Evolutionary conservation across 805 yeast species (phyloP), one percentile per base, ranked within the genome.

Genomic region (Candida jianshihensis): DNA sequence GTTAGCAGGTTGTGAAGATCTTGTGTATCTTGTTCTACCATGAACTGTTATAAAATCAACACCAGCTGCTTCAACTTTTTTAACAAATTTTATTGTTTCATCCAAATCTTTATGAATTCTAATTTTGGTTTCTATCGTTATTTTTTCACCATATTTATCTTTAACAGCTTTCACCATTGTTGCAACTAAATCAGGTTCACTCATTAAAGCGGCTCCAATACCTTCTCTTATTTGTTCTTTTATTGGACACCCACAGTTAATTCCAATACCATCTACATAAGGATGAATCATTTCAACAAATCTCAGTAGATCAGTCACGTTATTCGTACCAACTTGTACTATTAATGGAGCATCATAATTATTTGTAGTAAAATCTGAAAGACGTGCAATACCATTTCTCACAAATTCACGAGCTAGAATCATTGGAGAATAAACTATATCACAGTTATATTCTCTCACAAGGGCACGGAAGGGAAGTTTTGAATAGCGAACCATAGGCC

Each of bases 221-320:
- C 97, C 98, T 56, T 88, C 96, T 30, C 95, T 69, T 12, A 86
- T 84, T 57, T 92, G 97, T 45, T 90, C 97, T 43, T 81, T 82
- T 35, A 92, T 88, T 1, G 98, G 98, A 61, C 98, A 92, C 0
- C 98, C 98, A 60, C 97, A 92, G 64, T 92, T 92, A 39, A 92
- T 69, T 0, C 97, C 97, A 29, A 92, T 78, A 1, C 94, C 98
- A 60, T 90, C 97, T 32, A 85, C 89, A 53, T 76, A 86, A 0
- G 96, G 96, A 39, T 74, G 74, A n/a, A 89, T 76, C 88, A 92
- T 78, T 36, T 83, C 87, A 4, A 86, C 87, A 53, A 90, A 87
- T 41, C 90, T 70, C 18, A 84, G 56, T 35, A 92, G 62, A 58
- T 92, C 97, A 10, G 77, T 73, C 4, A 80, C 83, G 54, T 87